Evolutionary conservation across 345 rosid genomes (phyloP), one percentile per base, ranked within the genome.

Genomic region (Aquilaria yunnanensis): DNA sequence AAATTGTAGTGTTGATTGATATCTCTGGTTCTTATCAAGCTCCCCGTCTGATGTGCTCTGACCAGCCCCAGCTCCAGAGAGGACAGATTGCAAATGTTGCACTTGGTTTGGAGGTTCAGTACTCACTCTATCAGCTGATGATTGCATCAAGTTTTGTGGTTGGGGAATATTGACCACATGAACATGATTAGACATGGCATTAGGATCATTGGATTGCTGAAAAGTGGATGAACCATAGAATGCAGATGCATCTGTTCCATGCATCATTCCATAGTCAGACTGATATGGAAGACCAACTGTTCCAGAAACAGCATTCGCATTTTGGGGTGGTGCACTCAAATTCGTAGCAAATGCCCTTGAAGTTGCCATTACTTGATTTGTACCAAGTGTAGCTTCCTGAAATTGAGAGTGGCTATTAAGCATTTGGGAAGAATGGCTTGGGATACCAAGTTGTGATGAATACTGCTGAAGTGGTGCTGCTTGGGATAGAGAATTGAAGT

Each of bases 1-100:
- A 78, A 94, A 76, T 70, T 90, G 92, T 58, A 94, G 75, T 0
- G 99, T 90, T 63, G 95, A 94, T 66, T 94, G 97, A 71, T 94
- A 94, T 30, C 88, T 76, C 77, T 90, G 92, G 69, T 88, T 85
- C 71, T 88, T 90, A 72, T 88, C 96, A n/a, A 62, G 82, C 73
- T 90, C 97, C 31, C 59, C 75, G 68, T 82, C 87, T 63, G 86
- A 63, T 53, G 74, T 57, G 32, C 68, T 79, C 71, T 75, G 85
- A 69, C 70, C 76, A 75, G 82, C 60, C 23, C 23, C 23, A 37
- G 43, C 43, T 58, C 77, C 88, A 73, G 82, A 51, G 31, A 72
- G 64, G 54, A 78, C 70, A 67, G 85, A 65, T 68, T 87, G 88
- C 34, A 70, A 60, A 63, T 84, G 92, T 67, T 76, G 80, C 31